Evolutionary conservation across 371 early-diverging fungal genomes (phyloP).

Genomic region (Mortierella sp.): DNA sequence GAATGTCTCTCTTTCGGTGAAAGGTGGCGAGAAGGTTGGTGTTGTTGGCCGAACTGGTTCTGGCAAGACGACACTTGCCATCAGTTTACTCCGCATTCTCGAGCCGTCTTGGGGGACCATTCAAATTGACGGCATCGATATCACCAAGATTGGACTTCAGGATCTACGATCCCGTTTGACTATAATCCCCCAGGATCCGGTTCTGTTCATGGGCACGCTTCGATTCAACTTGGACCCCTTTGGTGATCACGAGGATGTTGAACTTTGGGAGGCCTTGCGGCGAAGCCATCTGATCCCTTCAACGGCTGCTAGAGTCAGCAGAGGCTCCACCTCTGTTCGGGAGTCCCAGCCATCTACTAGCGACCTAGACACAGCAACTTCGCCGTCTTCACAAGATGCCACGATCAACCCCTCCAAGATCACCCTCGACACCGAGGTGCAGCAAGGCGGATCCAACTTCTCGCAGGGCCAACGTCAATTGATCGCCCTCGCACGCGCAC

Average conservation of each 20-base stretch:
- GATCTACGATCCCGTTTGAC: slow-evolving; percentile 76
- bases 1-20: slow-evolving; percentile 60
- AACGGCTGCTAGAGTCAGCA: slow-evolving; percentile 10
- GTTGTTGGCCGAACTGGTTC: slow-evolving; percentile 71
- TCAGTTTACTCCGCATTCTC: slow-evolving; percentile 80
- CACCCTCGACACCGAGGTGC: slow-evolving; percentile 69
- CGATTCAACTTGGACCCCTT: slow-evolving; percentile 80
- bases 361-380: slow-evolving; percentile 19
- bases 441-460: slow-evolving; percentile 80
- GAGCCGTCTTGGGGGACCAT: slow-evolving; percentile 76
- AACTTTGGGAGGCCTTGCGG: slow-evolving; percentile 78
- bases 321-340: slow-evolving; percentile 2
- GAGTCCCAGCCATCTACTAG: slow-evolving; percentile 14
- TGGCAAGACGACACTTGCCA: slow-evolving; percentile 81
- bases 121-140: slow-evolving; percentile 77
- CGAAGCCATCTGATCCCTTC: slow-evolving; percentile 61
- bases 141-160: slow-evolving; percentile 70
- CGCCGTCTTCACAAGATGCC: slow-evolving; percentile 13
- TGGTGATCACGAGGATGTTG: slow-evolving; percentile 67
- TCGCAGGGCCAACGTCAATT: slow-evolving; percentile 91
- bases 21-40: slow-evolving; percentile 61
- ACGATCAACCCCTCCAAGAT: slow-evolving; percentile 43
- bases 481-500: slow-evolving; percentile 84
- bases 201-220: slow-evolving; percentile 75
- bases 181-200: slow-evolving; percentile 82